phyloP scores from a whole-genome alignment of 2,329 filamentous ascomycete genomes.

The Arthrobotrys conoides region DNA sequence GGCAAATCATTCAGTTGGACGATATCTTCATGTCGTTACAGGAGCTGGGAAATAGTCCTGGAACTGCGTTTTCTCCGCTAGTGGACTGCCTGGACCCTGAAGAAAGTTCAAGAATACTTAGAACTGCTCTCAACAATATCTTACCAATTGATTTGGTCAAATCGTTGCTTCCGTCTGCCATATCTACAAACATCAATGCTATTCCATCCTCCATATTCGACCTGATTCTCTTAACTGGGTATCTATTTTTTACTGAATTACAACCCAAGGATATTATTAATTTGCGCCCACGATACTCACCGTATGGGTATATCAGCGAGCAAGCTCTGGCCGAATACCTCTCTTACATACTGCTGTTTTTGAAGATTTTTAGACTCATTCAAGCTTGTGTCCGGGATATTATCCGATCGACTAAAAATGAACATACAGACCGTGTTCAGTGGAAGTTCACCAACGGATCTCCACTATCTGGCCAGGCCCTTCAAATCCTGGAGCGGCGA shows the following conservation, averaged over 20 bases:
- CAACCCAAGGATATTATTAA: constrained; percentile 53
- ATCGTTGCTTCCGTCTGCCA: constrained; percentile 22
- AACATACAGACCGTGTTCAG: constrained; percentile 32
- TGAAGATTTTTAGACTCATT: constrained; percentile 57
- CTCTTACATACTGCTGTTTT: constrained; percentile 61
- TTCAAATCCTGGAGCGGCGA: constrained; percentile 34
- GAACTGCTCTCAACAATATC: constrained; percentile 11
- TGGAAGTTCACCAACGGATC: constrained; percentile 53
- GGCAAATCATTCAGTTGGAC: constrained; percentile 31
- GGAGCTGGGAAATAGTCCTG: neutral
- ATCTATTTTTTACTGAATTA: constrained; percentile 61
- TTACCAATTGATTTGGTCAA: constrained; percentile 6
- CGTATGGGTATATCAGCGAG: constrained; percentile 33
- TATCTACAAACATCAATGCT: constrained; percentile 16
- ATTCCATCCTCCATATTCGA: constrained; percentile 12
- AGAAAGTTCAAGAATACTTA: constrained; percentile 38
- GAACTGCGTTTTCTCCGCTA: constrained; percentile 17
- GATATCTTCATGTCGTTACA: constrained; percentile 38
- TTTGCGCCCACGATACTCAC: constrained; percentile 43
- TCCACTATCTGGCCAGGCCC: constrained; percentile 30
- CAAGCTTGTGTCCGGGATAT: constrained; percentile 7
- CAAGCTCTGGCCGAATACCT: constrained; percentile 61
- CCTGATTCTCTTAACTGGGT: constrained; percentile 61
- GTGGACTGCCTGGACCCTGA: constrained; percentile 23
- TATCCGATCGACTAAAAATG: constrained; percentile 23